Evolutionary conservation across 2,329 filamentous ascomycete species (phyloP).

Genomic region (Xylogone sp.): DNA sequence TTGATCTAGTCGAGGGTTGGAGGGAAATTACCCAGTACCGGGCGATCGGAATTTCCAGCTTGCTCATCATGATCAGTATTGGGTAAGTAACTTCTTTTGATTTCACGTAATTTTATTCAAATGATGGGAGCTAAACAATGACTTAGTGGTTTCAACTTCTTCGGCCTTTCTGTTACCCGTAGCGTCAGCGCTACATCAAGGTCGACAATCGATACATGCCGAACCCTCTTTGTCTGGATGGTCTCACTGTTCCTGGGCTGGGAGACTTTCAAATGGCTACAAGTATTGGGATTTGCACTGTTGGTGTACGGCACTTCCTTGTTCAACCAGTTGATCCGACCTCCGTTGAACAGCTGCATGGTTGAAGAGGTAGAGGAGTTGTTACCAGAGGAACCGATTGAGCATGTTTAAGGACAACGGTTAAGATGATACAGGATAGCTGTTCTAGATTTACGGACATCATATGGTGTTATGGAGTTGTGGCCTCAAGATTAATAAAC

Average conservation of each 20-base stretch:
- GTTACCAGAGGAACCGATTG: conserved; percentile 79
- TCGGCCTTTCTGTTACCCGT: conserved; percentile 89
- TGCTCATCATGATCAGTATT: conserved; percentile 96
- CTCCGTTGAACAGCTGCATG: conserved; percentile 68
- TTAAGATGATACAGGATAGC: not conserved
- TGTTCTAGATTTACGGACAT: not conserved
- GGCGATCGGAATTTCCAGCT: conserved; percentile 68
- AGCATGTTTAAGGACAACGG: conserved; percentile 50
- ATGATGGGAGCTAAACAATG: conserved; percentile 4
- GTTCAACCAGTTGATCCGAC: conserved; percentile 90
- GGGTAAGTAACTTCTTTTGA: conserved; percentile 56
- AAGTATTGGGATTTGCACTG: conserved; percentile 82
- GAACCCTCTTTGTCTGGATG: conserved; percentile 97
- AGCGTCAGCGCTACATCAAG: conserved; percentile 87
- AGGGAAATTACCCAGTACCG: conserved; percentile 71
- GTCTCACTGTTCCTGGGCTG: conserved; percentile 89
- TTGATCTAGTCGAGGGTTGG: conserved; percentile 85
- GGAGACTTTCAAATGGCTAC: conserved; percentile 97
- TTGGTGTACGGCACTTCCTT: conserved; percentile 96
- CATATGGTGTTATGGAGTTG: not conserved
- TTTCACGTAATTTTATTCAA: not conserved
- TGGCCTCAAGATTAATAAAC: too few relatives aligned
- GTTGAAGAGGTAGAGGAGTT: conserved; percentile 57
- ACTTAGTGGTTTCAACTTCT: conserved; percentile 92
- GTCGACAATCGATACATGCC: conserved; percentile 95